Evolutionary conservation across 345 rosid genomes (phyloP).

Genomic region (Psidium friedrichsthalianum): DNA sequence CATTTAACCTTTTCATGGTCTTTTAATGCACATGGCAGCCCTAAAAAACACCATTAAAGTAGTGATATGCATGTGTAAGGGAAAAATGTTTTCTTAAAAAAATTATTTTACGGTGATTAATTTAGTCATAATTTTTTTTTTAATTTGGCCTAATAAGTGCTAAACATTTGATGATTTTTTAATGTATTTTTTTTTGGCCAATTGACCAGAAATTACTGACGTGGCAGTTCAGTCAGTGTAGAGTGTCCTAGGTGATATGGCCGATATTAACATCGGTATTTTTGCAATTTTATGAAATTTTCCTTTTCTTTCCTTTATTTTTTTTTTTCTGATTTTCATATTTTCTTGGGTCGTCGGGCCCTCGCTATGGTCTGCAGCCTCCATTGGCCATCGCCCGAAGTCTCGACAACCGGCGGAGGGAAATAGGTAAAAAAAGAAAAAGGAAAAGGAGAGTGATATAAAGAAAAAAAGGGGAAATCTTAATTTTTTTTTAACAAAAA

Average conservation of each 20-base stretch:
- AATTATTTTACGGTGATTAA: fast-evolving
- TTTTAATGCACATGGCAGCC: background rate
- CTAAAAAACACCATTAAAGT: background rate
- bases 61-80: fast-evolving
- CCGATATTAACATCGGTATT: fast-evolving
- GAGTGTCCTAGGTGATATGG: fast-evolving
- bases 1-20: background rate
- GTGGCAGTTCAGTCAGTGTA: fast-evolving
- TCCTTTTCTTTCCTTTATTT: background rate
- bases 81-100: background rate
- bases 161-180: background rate
- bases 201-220: background rate
- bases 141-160: fast-evolving
- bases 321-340: background rate
- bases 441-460: background rate
- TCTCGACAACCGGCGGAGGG: fast-evolving
- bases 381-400: fast-evolving
- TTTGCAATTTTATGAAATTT: fast-evolving
- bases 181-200: background rate
- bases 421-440: background rate
- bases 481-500: background rate
- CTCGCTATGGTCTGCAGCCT: fast-evolving
- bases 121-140: background rate
- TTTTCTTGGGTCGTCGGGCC: fast-evolving
- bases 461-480: fast-evolving